Evolutionary conservation across 106 monocot genomes (phyloP).

Genomic region (Dioscorea alata): DNA sequence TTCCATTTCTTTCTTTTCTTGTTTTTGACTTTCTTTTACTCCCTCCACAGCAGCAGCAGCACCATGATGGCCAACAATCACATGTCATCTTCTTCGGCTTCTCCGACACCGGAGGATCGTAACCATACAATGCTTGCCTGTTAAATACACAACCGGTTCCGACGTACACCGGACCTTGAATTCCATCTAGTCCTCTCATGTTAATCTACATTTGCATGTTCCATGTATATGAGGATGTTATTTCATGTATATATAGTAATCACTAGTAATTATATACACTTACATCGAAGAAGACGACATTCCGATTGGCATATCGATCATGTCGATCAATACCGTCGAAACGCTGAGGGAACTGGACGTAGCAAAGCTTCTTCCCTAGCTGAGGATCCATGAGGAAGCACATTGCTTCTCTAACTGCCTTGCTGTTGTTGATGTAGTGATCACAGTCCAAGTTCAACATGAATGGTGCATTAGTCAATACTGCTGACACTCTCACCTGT

Average conservation of each 20-base stretch:
- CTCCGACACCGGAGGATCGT: conserved; percentile 59
- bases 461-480: conserved; percentile 88
- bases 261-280: background rate
- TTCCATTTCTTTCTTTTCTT: conserved; percentile 18
- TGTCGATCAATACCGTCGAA: conserved; percentile 79
- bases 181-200: conserved; percentile 88
- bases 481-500: conserved; percentile 82
- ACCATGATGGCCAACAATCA: conserved; percentile 97
- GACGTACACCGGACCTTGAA: conserved; percentile 91
- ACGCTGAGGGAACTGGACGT: conserved; percentile 90
- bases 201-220: conserved; percentile 49
- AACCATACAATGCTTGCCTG: conserved; percentile 82
- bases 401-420: conserved; percentile 84
- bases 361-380: conserved; percentile 92
- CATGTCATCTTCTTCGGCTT: conserved; percentile 86
- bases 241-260: background rate
- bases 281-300: conserved; percentile 92
- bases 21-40: conserved; percentile 29
- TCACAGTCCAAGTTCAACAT: conserved; percentile 85
- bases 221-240: too few species aligned
- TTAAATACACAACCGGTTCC: conserved; percentile 91
- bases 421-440: conserved; percentile 94
- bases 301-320: conserved; percentile 87
- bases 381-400: conserved; percentile 96
- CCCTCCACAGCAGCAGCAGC: conserved; percentile 56